Evolutionary conservation across 2,329 filamentous ascomycete species (phyloP).

Genomic region (Neopestalotiopsis sp.): DNA sequence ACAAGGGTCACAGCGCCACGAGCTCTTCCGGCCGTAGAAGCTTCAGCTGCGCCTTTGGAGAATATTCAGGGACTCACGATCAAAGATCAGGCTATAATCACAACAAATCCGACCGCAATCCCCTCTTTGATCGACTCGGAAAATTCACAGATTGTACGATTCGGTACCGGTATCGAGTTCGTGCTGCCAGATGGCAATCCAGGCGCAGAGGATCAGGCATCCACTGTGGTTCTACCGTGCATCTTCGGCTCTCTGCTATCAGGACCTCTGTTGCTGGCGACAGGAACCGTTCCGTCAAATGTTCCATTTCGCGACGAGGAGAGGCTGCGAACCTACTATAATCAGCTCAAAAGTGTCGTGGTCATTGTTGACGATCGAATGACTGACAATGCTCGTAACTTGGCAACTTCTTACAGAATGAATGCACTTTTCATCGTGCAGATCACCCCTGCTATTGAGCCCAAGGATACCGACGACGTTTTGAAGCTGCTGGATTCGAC

Average conservation of each 20-base stretch:
- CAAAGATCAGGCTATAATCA: neutral
- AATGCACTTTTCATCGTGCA: conserved; percentile 36
- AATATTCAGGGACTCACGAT: neutral
- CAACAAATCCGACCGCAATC: neutral
- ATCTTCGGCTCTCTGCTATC: conserved; percentile 30
- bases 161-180: neutral
- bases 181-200: neutral
- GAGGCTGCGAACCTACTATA: conserved; percentile 26
- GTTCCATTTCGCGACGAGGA: conserved; percentile 26
- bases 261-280: conserved; percentile 25
- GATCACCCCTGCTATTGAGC: conserved; percentile 17
- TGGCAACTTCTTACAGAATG: conserved; percentile 31
- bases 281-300: conserved; percentile 20
- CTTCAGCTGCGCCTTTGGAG: neutral
- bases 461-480: conserved; percentile 22
- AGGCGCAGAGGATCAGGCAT: neutral
- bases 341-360: conserved; percentile 27
- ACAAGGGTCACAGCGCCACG: neutral
- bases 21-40: neutral
- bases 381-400: conserved; percentile 37
- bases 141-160: neutral
- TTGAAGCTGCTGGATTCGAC: conserved; percentile 26
- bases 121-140: neutral
- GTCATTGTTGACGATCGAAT: conserved; percentile 37
- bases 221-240: conserved; percentile 29